Base-by-base conservation (phyloP, 768 basidiomycete species). In the Mycena chlorophos region DNA sequence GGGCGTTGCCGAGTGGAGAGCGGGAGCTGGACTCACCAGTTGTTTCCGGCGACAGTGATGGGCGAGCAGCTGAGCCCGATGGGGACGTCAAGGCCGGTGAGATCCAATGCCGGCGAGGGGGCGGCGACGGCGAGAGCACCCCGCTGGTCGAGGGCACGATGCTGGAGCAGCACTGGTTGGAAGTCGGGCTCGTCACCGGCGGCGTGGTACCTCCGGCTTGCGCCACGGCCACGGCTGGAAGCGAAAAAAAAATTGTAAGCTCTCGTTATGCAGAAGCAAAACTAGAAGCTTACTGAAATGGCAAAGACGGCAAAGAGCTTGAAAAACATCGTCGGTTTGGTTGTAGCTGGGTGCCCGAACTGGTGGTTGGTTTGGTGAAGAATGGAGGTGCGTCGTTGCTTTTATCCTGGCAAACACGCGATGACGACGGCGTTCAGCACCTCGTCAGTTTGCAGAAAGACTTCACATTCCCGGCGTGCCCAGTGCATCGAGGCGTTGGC, bases 1-100 rank as follows among this genome's bases (percentile, higher is more conserved):
- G n/a, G n/a, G n/a, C n/a, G n/a, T n/a, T n/a, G n/a, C n/a, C n/a
- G n/a, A n/a, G n/a, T n/a, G n/a, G n/a, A n/a, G n/a, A n/a, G n/a
- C n/a, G n/a, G n/a, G n/a, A n/a, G n/a, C n/a, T n/a, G 34, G 10
- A 37, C 34, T 10, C n/a, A 43, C 40, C 40, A 43, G 40, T 43
- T 43, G 40, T 43, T 43, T 12, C 40, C 40, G 52, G 49, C 16
- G 27, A 58, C 34, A 17, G 57, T 58, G 57, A 58, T 54, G 39
- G 57, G 52, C n/a, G 52, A 50, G 57, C 57, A 58, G 57, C 42
- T 47, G 27, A 58, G 49, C 4, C 57, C 57, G 19, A 58, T 38
- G 19, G 57, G 57, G 42, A 58, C 49, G 23, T n/a, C 37, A 23
- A 58, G 49, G 28, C 42, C 52, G 12, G 39, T 30, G 25, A 58